phyloP scores from a whole-genome alignment of 257 asterid species.

The Solanum tacnaense region DNA sequence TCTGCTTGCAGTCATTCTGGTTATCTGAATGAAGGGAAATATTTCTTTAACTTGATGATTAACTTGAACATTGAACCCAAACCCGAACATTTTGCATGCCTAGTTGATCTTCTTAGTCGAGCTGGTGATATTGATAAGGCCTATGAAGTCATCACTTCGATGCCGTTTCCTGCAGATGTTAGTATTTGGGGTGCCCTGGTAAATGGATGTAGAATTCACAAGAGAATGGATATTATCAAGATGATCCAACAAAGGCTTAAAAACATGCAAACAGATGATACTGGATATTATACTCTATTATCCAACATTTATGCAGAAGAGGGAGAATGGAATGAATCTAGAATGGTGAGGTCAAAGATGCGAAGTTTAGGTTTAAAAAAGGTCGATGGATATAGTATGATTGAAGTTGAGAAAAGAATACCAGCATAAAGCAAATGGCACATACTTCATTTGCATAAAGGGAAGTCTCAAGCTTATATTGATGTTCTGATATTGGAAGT shows the following conservation, averaged over 20 bases:
- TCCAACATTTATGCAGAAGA: slow-evolving; percentile 71
- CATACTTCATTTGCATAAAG: background rate
- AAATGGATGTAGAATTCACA: slow-evolving; percentile 81
- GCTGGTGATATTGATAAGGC: slow-evolving; percentile 72
- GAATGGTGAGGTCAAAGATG: slow-evolving; percentile 46
- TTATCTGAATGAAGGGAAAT: slow-evolving; percentile 53
- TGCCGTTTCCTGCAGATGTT: slow-evolving; percentile 53
- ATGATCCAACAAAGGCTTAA: slow-evolving; percentile 31
- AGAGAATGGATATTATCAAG: slow-evolving; percentile 56
- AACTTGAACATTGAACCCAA: slow-evolving; percentile 49
- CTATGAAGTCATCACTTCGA: slow-evolving; percentile 41
- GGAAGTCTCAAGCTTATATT: background rate
- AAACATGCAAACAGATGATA: slow-evolving; percentile 44
- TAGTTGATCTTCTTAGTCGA: slow-evolving; percentile 86
- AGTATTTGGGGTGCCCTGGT: slow-evolving; percentile 72
- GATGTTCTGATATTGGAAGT: background rate
- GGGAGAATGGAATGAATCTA: slow-evolving; percentile 60
- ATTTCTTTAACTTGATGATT: slow-evolving; percentile 51
- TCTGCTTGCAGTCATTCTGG: slow-evolving; percentile 88
- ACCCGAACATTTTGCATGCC: slow-evolving; percentile 64
- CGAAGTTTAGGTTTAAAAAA: slow-evolving; percentile 38
- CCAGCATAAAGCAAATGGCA: background rate
- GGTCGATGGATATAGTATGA: slow-evolving; percentile 68
- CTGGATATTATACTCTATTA: slow-evolving; percentile 59
- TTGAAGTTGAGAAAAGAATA: slow-evolving; percentile 22